phyloP scores from a whole-genome alignment of 2,329 filamentous ascomycete species.

The Colletotrichum acutatum region DNA sequence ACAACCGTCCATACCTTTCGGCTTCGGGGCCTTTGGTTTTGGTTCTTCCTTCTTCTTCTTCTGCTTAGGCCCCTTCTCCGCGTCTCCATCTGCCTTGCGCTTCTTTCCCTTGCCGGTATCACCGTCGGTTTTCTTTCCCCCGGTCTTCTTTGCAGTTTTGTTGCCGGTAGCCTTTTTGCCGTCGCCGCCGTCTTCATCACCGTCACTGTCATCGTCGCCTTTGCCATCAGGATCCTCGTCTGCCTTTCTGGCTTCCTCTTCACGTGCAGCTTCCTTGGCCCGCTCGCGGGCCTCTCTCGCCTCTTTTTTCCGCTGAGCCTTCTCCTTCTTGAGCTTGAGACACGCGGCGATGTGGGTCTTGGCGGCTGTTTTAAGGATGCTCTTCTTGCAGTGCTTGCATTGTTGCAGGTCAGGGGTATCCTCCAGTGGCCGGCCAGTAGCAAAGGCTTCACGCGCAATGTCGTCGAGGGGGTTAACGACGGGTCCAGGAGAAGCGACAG shows the following conservation, averaged over 20 bases:
- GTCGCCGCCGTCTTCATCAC: conserved; percentile 53
- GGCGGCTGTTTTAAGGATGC: conserved; percentile 79
- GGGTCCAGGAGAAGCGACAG: conserved; percentile 62
- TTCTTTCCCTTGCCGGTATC: conserved; percentile 78
- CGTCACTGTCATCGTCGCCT: conserved; percentile 61
- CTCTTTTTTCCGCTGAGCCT: conserved; percentile 81
- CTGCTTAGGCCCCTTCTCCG: conserved; percentile 84
- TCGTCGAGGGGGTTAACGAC: conserved; percentile 79
- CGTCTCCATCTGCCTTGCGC: conserved; percentile 78
- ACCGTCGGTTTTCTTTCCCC: conserved; percentile 71
- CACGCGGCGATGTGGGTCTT: conserved; percentile 86
- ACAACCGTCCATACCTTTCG: conserved; percentile 69
- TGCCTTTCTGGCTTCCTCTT: conserved; percentile 64
- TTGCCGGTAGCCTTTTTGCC: conserved; percentile 54
- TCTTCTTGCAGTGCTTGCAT: conserved; percentile 96
- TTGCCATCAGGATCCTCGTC: conserved; percentile 61
- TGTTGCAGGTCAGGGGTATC: conserved; percentile 82
- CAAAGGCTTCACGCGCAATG: conserved; percentile 80
- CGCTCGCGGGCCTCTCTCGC: conserved; percentile 76
- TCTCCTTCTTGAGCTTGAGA: conserved; percentile 84
- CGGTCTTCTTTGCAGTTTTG: conserved; percentile 69
- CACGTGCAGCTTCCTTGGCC: conserved; percentile 69
- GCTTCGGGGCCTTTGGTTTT: conserved; percentile 84
- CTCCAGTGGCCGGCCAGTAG: conserved; percentile 82
- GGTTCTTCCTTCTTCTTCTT: conserved; percentile 97